phyloP scores from a whole-genome alignment of 306 rosid species.

The Aeschynomene evenia region DNA sequence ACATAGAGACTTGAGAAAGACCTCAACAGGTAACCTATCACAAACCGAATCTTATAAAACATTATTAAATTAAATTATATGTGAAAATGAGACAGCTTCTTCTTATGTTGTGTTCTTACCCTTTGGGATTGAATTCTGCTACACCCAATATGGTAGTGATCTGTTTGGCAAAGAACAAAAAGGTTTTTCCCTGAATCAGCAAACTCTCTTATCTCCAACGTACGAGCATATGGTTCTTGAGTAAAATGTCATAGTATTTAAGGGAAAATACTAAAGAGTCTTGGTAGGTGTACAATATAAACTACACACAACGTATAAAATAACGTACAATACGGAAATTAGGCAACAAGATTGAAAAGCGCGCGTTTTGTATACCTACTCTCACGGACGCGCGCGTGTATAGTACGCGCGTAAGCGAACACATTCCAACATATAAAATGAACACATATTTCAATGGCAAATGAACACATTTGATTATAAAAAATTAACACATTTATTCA shows the following conservation, averaged over 20 bases:
- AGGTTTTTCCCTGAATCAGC: not conserved
- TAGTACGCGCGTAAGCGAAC: too few species aligned
- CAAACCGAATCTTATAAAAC: not conserved
- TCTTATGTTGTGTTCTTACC: constrained; percentile 40
- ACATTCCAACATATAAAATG: too few species aligned
- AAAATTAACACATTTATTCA: too few species aligned
- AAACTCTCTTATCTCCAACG: not conserved
- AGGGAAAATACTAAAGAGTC: too few species aligned
- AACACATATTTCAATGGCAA: too few species aligned
- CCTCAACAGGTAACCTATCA: constrained; percentile 44
- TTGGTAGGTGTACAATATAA: too few species aligned
- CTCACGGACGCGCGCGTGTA: too few species aligned
- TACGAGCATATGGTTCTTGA: not conserved
- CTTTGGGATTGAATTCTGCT: constrained; percentile 72
- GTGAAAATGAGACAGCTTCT: not conserved
- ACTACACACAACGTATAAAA: too few species aligned
- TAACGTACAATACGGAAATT: too few species aligned
- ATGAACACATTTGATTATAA: too few species aligned
- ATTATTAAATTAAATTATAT: not conserved
- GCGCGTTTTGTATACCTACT: too few species aligned
- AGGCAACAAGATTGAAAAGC: too few species aligned
- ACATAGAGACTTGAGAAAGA: constrained; percentile 52
- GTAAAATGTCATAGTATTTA: not conserved
- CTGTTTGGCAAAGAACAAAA: constrained; percentile 42
- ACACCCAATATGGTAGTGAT: constrained; percentile 49